Evolutionary conservation across 2,329 filamentous ascomycete genomes (phyloP).

Genomic region (Penicillium sp.): DNA sequence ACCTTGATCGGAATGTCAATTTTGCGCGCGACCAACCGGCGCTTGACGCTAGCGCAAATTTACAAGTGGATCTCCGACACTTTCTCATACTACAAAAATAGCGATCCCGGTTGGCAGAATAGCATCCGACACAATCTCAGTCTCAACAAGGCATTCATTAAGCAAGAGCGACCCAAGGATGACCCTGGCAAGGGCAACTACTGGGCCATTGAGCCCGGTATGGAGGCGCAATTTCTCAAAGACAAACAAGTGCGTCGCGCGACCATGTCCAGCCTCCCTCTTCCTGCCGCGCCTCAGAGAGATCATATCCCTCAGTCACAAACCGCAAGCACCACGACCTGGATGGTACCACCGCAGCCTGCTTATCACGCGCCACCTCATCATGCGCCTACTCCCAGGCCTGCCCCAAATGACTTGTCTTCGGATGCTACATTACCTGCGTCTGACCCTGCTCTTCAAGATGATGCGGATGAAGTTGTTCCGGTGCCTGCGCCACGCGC

Average conservation of each 20-base stretch:
- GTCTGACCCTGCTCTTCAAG: constrained; percentile 60
- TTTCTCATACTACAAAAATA: constrained; percentile 79
- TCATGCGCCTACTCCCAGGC: constrained; percentile 20
- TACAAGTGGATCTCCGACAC: constrained; percentile 99
- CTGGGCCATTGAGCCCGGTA: constrained; percentile 88
- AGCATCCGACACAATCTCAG: constrained; percentile 98
- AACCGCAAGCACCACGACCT: constrained; percentile 32
- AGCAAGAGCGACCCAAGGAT: constrained; percentile 92
- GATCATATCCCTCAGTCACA: constrained; percentile 29
- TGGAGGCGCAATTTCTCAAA: constrained; percentile 85
- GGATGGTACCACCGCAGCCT: constrained; percentile 34
- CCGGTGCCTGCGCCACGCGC: constrained; percentile 24
- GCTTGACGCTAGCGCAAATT: constrained; percentile 87
- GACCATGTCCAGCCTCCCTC: constrained; percentile 45
- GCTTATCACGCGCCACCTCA: constrained; percentile 19
- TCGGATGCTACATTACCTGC: constrained; percentile 75
- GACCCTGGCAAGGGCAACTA: constrained; percentile 98
- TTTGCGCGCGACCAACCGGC: constrained; percentile 75
- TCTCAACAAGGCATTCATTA: constrained; percentile 93
- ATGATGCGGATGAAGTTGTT: constrained; percentile 52
- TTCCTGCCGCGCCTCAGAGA: constrained; percentile 33
- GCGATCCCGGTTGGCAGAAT: constrained; percentile 95
- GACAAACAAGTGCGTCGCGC: constrained; percentile 63
- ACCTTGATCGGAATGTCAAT: constrained; percentile 97
- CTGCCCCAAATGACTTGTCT: constrained; percentile 55